Evolutionary conservation across 257 asterid genomes (phyloP).

Genomic region (Orobanche coerulescens): DNA sequence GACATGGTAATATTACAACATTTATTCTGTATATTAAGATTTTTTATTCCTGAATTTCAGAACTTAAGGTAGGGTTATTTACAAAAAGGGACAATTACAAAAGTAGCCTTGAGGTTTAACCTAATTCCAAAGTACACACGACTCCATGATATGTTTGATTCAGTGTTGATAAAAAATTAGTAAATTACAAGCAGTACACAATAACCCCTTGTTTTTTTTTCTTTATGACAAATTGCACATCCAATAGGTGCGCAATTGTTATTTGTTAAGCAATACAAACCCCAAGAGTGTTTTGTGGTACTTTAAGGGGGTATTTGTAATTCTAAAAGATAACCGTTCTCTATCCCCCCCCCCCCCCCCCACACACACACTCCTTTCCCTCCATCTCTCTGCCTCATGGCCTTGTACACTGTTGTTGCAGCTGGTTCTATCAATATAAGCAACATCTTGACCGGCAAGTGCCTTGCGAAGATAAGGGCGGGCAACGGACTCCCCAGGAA

Average conservation of each 20-base stretch:
- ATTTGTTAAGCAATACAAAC: background rate
- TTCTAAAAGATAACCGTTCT: background rate
- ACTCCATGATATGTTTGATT: too few species aligned
- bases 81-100: background rate
- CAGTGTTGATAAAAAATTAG: too few species aligned
- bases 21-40: background rate
- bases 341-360: too few species aligned
- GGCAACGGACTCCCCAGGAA: conserved; percentile 40
- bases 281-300: too few species aligned
- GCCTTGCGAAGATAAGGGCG: conserved; percentile 88
- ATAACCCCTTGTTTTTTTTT: background rate
- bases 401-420: conserved; percentile 27
- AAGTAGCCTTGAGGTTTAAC: background rate
- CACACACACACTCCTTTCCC: too few species aligned
- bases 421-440: conserved; percentile 96
- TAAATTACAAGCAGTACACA: too few species aligned
- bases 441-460: conserved; percentile 89
- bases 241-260: background rate
- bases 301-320: too few species aligned
- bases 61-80: background rate
- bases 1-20: conserved; percentile 48
- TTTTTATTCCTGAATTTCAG: background rate
- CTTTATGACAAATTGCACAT: background rate
- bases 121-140: background rate
- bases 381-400: too few species aligned